These are phyloP conservation scores for Mycena citricolor DNA, from an alignment of 1,284 basidiomycete species.

Conservation along the genomic window DNA sequence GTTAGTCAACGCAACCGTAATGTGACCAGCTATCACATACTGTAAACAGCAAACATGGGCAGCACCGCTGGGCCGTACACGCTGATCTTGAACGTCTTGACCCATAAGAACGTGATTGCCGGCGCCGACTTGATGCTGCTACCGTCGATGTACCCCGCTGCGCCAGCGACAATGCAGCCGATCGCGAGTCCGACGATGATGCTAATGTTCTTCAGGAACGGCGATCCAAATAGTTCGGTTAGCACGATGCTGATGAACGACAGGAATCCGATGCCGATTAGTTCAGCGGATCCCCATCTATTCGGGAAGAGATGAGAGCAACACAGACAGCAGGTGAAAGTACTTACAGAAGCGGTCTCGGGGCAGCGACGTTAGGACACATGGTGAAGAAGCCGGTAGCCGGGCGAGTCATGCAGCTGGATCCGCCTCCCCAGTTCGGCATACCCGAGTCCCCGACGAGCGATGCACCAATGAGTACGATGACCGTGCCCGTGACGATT, in stretches of 20 bases:
- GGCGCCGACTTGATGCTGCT: slow-evolving; percentile 65
- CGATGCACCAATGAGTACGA: slow-evolving; percentile 77
- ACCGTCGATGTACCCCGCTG: slow-evolving; percentile 70
- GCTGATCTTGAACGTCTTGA: slow-evolving; percentile 74
- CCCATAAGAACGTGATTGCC: slow-evolving; percentile 79
- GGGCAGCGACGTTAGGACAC: slow-evolving; percentile 68
- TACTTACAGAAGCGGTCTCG: slow-evolving; percentile 48
- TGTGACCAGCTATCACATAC: slow-evolving; percentile 38
- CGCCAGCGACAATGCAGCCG: slow-evolving; percentile 78
- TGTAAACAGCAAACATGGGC: slow-evolving; percentile 81
- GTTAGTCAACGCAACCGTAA: neutral
- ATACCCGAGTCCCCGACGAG: slow-evolving; percentile 75
- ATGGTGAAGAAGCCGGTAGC: slow-evolving; percentile 61
- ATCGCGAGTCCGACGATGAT: slow-evolving; percentile 75
- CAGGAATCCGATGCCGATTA: slow-evolving; percentile 84
- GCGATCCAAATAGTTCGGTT: slow-evolving; percentile 77
- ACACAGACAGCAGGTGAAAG: too few species aligned
- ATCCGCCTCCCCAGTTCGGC: slow-evolving; percentile 80
- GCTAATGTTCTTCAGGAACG: slow-evolving; percentile 79
- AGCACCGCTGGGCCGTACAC: slow-evolving; percentile 83
- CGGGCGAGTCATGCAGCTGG: slow-evolving; percentile 56
- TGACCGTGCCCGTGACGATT: slow-evolving; percentile 68
- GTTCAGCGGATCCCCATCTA: slow-evolving; percentile 70
- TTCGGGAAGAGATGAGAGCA: too few species aligned
- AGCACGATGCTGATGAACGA: slow-evolving; percentile 78